A percentile compares a stretch with the other conserved stretches of the same genome.
Conservation (phyloP, 371 early-diverging fungal genomes). For the Amoeboaphelidium protococcarum region DNA sequence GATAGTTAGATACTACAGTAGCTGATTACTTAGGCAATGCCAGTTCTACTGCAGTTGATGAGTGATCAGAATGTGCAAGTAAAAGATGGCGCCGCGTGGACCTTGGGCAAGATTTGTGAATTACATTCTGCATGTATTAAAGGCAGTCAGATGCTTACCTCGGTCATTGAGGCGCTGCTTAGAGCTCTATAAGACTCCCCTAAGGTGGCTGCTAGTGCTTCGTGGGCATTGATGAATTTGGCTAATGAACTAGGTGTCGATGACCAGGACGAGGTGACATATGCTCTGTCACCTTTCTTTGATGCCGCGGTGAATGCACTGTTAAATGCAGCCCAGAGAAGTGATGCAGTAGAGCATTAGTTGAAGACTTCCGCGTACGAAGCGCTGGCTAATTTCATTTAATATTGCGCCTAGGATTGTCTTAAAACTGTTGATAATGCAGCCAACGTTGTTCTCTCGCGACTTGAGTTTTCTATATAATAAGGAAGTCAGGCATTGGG, state of each 20-base stretch:
- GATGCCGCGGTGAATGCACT: constrained; percentile 44
- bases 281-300: constrained; percentile 47
- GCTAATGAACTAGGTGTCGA: constrained; percentile 5
- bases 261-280: constrained; percentile 22
- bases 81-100: constrained; percentile 88
- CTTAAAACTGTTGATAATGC: constrained; percentile 36
- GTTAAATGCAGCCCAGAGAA: constrained; percentile 10
- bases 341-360: constrained; percentile 28
- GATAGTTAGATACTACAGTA: constrained; percentile 27
- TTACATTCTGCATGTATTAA: constrained; percentile 37
- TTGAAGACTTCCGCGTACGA: constrained; percentile 74
- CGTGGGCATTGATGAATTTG: constrained; percentile 24
- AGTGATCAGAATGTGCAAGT: constrained; percentile 54
- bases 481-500: constrained; percentile 36
- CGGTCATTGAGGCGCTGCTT: constrained; percentile 41
- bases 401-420: constrained; percentile 40
- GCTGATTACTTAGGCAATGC: constrained; percentile 46
- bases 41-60: constrained; percentile 61
- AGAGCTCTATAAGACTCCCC: constrained; percentile 60
- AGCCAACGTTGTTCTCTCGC: constrained; percentile 36
- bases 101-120: constrained; percentile 69
- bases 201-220: constrained; percentile 69
- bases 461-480: constrained; percentile 35
- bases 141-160: constrained; percentile 33
- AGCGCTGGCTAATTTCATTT: constrained; percentile 49